These are phyloP conservation scores for Paraphoma chrysanthemicola DNA, from an alignment of 2,329 filamentous ascomycete species.

Conservation along the genomic window DNA sequence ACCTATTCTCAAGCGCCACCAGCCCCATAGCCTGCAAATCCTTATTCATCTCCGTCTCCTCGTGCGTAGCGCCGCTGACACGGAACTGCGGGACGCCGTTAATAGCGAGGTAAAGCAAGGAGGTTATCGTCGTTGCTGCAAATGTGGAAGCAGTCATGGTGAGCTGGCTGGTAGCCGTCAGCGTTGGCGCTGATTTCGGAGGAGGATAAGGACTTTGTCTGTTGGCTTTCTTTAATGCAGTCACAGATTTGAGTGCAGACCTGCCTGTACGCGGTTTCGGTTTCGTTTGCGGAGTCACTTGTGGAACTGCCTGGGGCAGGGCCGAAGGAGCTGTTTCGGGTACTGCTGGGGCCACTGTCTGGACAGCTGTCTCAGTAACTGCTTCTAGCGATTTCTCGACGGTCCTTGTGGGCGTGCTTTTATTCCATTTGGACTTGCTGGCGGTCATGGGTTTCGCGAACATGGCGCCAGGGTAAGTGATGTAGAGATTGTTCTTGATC, in stretches of 20 bases:
- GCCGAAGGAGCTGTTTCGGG: too few relatives aligned
- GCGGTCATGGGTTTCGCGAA: neutral
- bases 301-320: too few relatives aligned
- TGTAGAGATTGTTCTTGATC: neutral
- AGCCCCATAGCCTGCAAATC: neutral
- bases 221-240: too few relatives aligned
- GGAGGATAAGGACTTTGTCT: neutral
- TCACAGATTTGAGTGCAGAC: too few relatives aligned
- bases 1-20: neutral
- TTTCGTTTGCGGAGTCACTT: too few relatives aligned
- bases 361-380: too few relatives aligned
- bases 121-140: neutral
- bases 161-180: neutral
- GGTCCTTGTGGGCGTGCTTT: neutral
- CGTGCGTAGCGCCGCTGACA: neutral
- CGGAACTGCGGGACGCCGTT: neutral
- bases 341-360: too few relatives aligned
- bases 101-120: neutral
- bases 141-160: neutral
- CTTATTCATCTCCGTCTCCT: neutral
- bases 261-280: too few relatives aligned
- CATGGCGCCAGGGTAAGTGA: neutral
- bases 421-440: neutral
- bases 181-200: neutral
- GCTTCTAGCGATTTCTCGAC: neutral